Conservation (phyloP, 768 basidiomycete species). For the Gelatoporia subvermispora region DNA sequence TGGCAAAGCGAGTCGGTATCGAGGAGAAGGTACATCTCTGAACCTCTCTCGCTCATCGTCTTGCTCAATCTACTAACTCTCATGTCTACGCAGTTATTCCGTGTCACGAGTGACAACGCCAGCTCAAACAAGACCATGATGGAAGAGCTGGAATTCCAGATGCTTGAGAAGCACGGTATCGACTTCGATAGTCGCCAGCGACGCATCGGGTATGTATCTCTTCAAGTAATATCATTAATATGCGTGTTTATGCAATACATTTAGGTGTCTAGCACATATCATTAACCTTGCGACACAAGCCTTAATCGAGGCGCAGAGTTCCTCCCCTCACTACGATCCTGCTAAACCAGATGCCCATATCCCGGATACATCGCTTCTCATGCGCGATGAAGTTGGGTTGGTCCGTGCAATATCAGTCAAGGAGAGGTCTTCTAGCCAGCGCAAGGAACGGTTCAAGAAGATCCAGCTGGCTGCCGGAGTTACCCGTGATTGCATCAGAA, state of each 20-base stretch:
- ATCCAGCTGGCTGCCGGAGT: conserved; percentile 11
- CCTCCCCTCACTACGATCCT: conserved; percentile 22
- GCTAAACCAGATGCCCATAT: conserved; percentile 12
- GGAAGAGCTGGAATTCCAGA: conserved; percentile 15
- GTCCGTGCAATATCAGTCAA: conserved; percentile 23
- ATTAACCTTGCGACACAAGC: no score
- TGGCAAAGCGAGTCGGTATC: conserved; percentile 25
- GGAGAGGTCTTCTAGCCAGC: conserved; percentile 23
- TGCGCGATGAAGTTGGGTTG: conserved; percentile 23
- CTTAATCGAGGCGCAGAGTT: conserved; percentile 17
- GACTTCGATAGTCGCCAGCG: conserved; percentile 5
- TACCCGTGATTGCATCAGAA: not conserved
- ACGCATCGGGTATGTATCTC: conserved; percentile 10
- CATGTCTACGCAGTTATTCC: conserved; percentile 23
- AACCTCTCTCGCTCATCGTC: no score
- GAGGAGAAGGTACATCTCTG: conserved; percentile 27
- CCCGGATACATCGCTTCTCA: not conserved
- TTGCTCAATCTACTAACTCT: no score
- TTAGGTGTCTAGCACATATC: no score
- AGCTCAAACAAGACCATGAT: conserved; percentile 34
- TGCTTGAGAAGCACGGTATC: conserved; percentile 2
- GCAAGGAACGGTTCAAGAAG: conserved; percentile 18
- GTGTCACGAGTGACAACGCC: conserved; percentile 35
- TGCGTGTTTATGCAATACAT: no score
- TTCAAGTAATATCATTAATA: no score